Percentiles rank a stretch among this genome's conserved stretches.
Evolutionary conservation across 176 grass and related monocot genomes (phyloP).

Genomic region (Poa annua): DNA sequence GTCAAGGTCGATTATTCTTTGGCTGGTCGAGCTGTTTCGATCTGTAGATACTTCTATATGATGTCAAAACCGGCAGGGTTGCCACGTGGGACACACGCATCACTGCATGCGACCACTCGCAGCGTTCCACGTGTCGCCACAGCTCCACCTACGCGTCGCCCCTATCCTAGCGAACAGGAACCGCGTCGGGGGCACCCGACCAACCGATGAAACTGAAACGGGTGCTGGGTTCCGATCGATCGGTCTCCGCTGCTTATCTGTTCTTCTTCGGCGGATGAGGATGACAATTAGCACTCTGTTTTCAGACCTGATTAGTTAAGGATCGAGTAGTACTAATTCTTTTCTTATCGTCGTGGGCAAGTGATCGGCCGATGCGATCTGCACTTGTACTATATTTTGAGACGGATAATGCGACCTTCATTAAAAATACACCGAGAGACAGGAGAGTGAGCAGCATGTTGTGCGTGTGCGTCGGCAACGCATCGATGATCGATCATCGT

Average conservation of each 20-base stretch:
- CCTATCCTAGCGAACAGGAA: neutral
- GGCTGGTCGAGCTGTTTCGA: too few species aligned
- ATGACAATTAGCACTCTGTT: constrained; percentile 1
- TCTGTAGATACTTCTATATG: too few species aligned
- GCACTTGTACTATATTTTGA: neutral
- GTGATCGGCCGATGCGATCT: neutral
- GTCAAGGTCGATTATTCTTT: too few species aligned
- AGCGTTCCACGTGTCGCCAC: neutral
- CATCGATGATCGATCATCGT: neutral
- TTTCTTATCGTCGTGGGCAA: neutral
- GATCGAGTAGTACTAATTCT: neutral
- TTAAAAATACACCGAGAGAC: neutral
- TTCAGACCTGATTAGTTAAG: constrained; percentile 14
- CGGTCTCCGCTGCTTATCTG: constrained; percentile 6
- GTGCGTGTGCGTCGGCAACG: neutral
- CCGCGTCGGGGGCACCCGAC: constrained; percentile 40
- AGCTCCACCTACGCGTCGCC: neutral
- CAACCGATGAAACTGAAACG: neutral
- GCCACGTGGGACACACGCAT: constrained; percentile 14
- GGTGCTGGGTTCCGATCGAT: constrained; percentile 8
- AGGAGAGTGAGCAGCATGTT: neutral
- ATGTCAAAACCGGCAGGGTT: neutral
- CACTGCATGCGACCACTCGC: neutral
- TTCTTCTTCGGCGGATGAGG: constrained; percentile 18
- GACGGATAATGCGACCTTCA: neutral